These are phyloP conservation scores for Geotrichum macrosporum DNA, from an alignment of 1,139 yeast species.

Conservation along the genomic window DNA sequence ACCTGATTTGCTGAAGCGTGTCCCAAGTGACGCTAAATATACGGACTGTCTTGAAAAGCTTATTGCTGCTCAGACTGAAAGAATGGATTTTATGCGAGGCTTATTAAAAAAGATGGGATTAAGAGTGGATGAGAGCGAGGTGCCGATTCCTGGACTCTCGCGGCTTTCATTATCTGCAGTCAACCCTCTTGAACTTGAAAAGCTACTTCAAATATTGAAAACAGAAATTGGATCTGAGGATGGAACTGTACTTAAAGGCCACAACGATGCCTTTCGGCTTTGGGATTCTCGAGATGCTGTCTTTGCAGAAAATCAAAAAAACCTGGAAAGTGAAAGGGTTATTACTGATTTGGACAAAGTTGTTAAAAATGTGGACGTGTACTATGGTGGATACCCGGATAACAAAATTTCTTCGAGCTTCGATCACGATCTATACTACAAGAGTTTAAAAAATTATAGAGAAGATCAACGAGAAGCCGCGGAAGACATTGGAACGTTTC, in stretches of 20 bases:
- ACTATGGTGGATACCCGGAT: constrained; percentile 44
- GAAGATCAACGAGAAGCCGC: constrained; percentile 24
- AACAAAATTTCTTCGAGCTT: constrained; percentile 62
- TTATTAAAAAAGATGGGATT: constrained; percentile 61
- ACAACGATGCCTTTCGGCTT: constrained; percentile 18
- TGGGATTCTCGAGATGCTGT: constrained; percentile 15
- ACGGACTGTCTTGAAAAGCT: constrained; percentile 42
- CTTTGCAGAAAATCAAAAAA: not conserved
- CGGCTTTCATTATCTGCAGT: constrained; percentile 51
- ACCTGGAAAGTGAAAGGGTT: constrained; percentile 1
- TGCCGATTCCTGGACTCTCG: constrained; percentile 61
- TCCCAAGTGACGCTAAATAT: constrained; percentile 34
- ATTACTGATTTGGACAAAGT: constrained; percentile 49
- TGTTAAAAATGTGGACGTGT: constrained; percentile 51
- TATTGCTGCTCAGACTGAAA: constrained; percentile 42
- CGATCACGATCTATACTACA: constrained; percentile 55
- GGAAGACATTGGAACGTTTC: constrained; percentile 52
- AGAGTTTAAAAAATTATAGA: constrained; percentile 41
- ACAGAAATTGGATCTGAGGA: constrained; percentile 16
- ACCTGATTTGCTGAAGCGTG: constrained; percentile 47
- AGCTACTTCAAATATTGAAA: constrained; percentile 36
- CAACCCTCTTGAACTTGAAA: constrained; percentile 27
- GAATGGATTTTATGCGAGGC: constrained; percentile 54
- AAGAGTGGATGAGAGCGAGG: constrained; percentile 50
- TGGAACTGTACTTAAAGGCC: constrained; percentile 9